phyloP scores from a whole-genome alignment of 257 asterid species.

The Nicotiana paniculata region DNA sequence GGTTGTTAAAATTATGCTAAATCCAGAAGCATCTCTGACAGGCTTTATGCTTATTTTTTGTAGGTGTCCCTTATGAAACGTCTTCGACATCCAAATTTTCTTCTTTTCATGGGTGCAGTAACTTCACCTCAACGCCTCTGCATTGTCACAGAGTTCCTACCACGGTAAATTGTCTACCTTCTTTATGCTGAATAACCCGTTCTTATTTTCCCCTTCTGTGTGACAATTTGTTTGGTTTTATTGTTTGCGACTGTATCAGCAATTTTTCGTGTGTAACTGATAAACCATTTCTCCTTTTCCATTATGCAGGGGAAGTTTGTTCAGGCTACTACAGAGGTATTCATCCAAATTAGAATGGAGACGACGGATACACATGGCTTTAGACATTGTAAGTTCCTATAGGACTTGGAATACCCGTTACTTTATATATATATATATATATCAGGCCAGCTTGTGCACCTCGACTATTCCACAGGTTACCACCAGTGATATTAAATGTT shows the following conservation, averaged over 20 bases:
- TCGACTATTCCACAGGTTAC: too few species aligned
- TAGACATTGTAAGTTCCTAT: slow-evolving; percentile 75
- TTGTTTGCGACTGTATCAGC: neutral
- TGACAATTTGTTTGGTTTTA: neutral
- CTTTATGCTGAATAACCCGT: neutral
- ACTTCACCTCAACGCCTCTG: slow-evolving; percentile 85
- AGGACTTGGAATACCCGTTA: neutral
- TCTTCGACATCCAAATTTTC: slow-evolving; percentile 92
- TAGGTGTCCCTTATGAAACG: slow-evolving; percentile 92
- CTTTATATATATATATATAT: too few species aligned
- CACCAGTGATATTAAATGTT: neutral
- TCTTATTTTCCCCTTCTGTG: too few species aligned
- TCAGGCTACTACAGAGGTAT: slow-evolving; percentile 68
- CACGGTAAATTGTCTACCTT: slow-evolving; percentile 50
- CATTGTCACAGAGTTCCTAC: slow-evolving; percentile 97
- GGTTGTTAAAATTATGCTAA: too few species aligned
- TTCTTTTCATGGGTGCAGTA: slow-evolving; percentile 95
- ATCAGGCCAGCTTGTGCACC: too few species aligned
- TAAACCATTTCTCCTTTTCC: slow-evolving; percentile 11
- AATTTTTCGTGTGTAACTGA: neutral
- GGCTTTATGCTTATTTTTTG: slow-evolving; percentile 15
- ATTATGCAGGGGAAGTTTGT: slow-evolving; percentile 76
- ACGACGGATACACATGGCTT: slow-evolving; percentile 82
- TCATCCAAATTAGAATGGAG: slow-evolving; percentile 72
- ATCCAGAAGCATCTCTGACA: neutral